Evolutionary conservation across 2,329 filamentous ascomycete species (phyloP).

Genomic region (Epichloe scottii): DNA sequence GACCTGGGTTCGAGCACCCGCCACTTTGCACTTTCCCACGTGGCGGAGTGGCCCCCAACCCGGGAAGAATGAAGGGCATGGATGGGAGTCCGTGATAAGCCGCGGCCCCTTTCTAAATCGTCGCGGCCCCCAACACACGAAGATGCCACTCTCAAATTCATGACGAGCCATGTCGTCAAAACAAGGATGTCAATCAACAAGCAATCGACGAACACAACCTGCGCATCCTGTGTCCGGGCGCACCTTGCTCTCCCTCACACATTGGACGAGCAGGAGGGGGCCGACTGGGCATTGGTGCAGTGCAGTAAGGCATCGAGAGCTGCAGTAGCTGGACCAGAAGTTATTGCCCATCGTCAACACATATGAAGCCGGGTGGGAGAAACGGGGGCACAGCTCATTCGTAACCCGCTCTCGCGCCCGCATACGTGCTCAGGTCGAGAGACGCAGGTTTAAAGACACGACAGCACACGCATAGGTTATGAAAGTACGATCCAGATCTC

Average conservation of each 20-base stretch:
- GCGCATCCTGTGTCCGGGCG: background rate
- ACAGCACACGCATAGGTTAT: background rate
- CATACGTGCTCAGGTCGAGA: background rate
- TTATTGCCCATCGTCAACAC: too few relatives aligned
- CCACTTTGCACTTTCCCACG: background rate
- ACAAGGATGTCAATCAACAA: background rate
- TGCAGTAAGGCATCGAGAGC: conserved; percentile 5
- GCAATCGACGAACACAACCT: background rate
- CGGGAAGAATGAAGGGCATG: background rate
- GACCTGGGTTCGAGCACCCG: background rate
- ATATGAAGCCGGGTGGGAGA: conserved; percentile 3
- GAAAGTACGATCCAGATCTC: conserved; percentile 6
- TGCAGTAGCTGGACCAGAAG: conserved; percentile 9
- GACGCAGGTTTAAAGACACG: background rate
- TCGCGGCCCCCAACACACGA: too few relatives aligned
- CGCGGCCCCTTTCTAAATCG: too few relatives aligned
- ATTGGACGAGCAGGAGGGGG: conserved; percentile 1
- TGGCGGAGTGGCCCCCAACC: background rate
- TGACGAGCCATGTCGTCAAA: background rate
- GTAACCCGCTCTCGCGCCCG: background rate
- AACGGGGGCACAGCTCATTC: background rate
- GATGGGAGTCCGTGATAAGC: too few relatives aligned
- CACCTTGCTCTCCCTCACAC: background rate
- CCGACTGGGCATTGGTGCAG: conserved; percentile 6
- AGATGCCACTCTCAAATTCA: too few relatives aligned